Base-by-base conservation (phyloP, 2,329 filamentous ascomycete genomes). In the Aspergillus sp. region DNA sequence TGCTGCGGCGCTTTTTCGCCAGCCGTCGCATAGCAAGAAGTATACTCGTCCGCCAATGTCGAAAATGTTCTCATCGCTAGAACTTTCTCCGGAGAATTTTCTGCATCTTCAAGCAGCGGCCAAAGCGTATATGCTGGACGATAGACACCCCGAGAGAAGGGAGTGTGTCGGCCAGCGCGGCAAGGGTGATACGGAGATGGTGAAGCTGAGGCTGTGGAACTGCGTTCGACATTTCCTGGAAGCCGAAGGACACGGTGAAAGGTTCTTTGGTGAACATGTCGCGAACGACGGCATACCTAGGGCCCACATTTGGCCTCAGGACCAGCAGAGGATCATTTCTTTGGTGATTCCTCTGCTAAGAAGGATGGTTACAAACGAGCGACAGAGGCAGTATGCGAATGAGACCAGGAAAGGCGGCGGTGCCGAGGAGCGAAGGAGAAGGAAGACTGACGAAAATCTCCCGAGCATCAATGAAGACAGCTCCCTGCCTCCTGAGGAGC, bases 291-390 rank as follows among this genome's bases (percentile, higher is more conserved):
- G 43, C 26, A 57, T 61, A 48, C 49, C 45, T 31, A 48, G 65
- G 26, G 61, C 61, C 5, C 58, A 70, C 34, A 52, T 68, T 10
- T 76, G 72, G 72, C 72, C 72, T 3, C 57, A 60, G 29, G 70
- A 75, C 41, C 64, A 64, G 30, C 68, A 71, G 35, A 67, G 68
- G 38, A 71, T 75, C 30, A 69, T 75, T 25, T 61, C 66, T n/a
- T 53, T 73, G 14, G 66, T 74, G n/a, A 74, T 71, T 39, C 72
- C 71, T 8, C 49, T 75, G 28, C 56, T 76, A 37, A 55, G 72
- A 35, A 60, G 72, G 15, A 74, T 75, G 70, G 71, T 75, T 8
- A 75, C 71, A 11, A 76, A 76, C 37, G 72, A 75, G 48, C 60
- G 72, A 15, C 72, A 76, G 45, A 59, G 72, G 24, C 61, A 70